phyloP scores from a whole-genome alignment of 2,329 filamentous ascomycete species.

The Dactylonectria estremocensis region DNA sequence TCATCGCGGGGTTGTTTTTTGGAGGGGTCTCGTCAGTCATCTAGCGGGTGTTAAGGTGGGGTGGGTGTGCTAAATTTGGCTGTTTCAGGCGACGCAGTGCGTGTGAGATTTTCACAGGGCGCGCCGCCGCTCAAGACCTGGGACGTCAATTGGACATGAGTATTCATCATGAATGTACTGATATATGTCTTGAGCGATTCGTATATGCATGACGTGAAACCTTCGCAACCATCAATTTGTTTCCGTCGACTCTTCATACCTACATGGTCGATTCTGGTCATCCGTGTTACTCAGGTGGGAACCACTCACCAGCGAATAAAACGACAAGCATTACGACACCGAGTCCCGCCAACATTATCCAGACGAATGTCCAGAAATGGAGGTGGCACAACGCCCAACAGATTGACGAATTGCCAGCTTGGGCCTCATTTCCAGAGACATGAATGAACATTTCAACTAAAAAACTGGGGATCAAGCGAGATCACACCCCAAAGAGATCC shows the following conservation, averaged over 20 bases:
- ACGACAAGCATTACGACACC: constrained; percentile 27
- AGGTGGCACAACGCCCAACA: constrained; percentile 7
- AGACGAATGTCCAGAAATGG: not conserved
- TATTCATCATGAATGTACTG: not conserved
- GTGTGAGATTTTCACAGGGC: constrained; percentile 16
- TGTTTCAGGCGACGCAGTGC: not conserved
- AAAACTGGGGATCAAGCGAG: not conserved
- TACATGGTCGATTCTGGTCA: not conserved
- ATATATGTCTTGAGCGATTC: not conserved
- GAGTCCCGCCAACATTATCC: not conserved
- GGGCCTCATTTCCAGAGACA: not conserved
- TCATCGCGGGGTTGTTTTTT: constrained; percentile 41
- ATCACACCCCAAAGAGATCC: not conserved
- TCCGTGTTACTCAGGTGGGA: not conserved
- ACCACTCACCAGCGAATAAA: constrained; percentile 29
- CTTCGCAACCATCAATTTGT: not conserved
- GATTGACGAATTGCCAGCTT: not conserved
- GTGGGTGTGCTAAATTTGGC: constrained; percentile 41
- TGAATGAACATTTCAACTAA: not conserved
- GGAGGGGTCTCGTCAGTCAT: constrained; percentile 25
- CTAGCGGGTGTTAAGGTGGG: constrained; percentile 49
- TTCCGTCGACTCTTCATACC: not conserved
- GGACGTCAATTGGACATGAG: not conserved
- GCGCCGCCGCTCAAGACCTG: not conserved
- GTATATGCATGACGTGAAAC: not conserved